Evolutionary conservation across 441 rosid genomes (phyloP), one percentile per base, ranked within the genome.

Genomic region (Iberis amara): DNA sequence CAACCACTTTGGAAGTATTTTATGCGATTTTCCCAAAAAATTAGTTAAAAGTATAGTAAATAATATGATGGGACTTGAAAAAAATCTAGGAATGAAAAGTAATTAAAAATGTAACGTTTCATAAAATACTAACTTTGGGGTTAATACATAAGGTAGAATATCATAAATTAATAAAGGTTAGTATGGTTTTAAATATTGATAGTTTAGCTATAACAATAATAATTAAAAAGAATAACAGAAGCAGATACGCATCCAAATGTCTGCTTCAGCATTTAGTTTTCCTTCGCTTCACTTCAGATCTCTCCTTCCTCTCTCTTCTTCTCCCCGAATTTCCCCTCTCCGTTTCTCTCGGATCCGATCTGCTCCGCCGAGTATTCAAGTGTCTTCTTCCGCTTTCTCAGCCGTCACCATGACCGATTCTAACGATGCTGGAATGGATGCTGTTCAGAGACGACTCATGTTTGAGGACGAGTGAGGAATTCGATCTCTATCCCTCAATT

Each of bases 391-490:
- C 41, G 33, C 47, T 65, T 23, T 59, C 55, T 21, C 55, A 11
- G 52, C 32, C 41, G 26, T 70, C 61, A 26, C 68, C 80, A 78
- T 83, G 91, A 73, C 52, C 3, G 86, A 78, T 54, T 33, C 68
- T 42, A 57, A 73, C 14, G 90, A 79, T 39, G 74, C 83, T n/a
- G 85, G 80, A 70, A 91, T 91, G 96, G 98, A 91, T 69, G 94
- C 96, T 45, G 96, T 91, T 63, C 96, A 91, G 79, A 68, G 94
- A 15, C 95, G 98, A 69, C 98, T 91, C 76, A 87, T 91, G 98
- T 83, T 91, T 40, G 98, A 85, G 14, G 98, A 91, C 72, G 94
- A 91, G 98, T 91, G 62, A 61, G 85, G 11, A 49, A 41, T 49
- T 42, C 41, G n/a, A 26, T 64, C 57, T 47, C 28, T 43, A 49